Base-by-base conservation (phyloP, 2,329 filamentous ascomycete species). In the Fusarium continuum region DNA sequence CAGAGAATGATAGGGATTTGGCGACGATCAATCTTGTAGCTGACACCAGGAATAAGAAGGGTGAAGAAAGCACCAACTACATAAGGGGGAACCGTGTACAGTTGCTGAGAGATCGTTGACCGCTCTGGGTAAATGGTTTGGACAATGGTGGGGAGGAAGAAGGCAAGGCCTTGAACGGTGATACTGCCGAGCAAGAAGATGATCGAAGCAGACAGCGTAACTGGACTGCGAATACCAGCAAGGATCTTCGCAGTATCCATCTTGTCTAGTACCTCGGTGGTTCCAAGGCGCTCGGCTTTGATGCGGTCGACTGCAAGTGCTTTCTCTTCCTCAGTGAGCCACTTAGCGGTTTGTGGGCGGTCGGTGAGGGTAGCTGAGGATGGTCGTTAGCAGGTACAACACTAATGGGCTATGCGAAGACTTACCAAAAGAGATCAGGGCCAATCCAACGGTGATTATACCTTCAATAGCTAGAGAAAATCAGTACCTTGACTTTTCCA, bases 111-210 rank as follows among this genome's bases (percentile, higher is more conserved):
- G 13, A 91, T 78, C 2, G 86, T 82, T 2, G 65, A 64, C 23
- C 78, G 77, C 2, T 81, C 69, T 0, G 86, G 85, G 68, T 91
- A 91, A 65, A 92, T 91, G 6, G 84, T 89, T 36, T 77, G 75
- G 35, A 92, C 87, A 60, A 92, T 91, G 0, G 88, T 91, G 0
- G 89, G 89, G 0, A 84, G 77, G 76, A 92, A 92, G 80, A 91
- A 91, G 3, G 86, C 86, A 3, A 91, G 79, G 5, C 89, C 89
- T 70, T 91, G 88, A 2, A 91, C 89, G 0, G 89, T 91, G 71
- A 92, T 85, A 74, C 88, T 89, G 78, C 87, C 79, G 54, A 90
- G 80, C 2, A 89, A 74, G 75, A 89, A 89, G 61, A 89, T 83
- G 61, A 85, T 74, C 0, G 85, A 73, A 0, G 83, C 88, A 1